phyloP scores from a whole-genome alignment of 768 basidiomycete genomes.

The Lanmaoa rubissima region DNA sequence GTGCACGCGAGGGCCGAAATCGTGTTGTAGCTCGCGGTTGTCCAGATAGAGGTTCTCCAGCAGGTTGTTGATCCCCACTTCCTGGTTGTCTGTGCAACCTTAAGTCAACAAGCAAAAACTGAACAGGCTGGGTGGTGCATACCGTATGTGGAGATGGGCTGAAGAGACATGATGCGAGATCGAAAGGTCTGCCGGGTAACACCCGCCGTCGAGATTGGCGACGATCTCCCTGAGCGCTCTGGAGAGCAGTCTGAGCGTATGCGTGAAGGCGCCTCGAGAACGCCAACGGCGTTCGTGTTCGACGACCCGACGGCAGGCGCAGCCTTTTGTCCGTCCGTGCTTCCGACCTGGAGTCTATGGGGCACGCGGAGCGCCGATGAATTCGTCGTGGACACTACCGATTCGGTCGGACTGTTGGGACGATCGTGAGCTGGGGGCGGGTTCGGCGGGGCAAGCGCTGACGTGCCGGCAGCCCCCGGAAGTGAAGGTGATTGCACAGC shows the following conservation, averaged over 20 bases:
- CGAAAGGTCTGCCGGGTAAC: constrained; percentile 50
- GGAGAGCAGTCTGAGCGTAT: constrained; percentile 64
- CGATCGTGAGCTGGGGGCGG: constrained; percentile 41
- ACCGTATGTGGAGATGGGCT: constrained; percentile 76
- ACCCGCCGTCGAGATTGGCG: constrained; percentile 65
- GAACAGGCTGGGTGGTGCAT: constrained; percentile 11
- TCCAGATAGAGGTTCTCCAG: constrained; percentile 90
- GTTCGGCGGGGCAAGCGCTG: constrained; percentile 26
- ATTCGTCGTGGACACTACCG: constrained; percentile 69
- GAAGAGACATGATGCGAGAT: constrained; percentile 48
- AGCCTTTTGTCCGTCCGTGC: constrained; percentile 78
- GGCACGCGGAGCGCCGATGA: constrained; percentile 56
- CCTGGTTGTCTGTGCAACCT: constrained; percentile 70
- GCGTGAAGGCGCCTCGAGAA: constrained; percentile 74
- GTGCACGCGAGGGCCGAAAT: constrained; percentile 88
- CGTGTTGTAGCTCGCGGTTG: constrained; percentile 80
- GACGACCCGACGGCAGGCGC: constrained; percentile 89
- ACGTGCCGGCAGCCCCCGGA: neutral
- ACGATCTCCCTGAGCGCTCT: constrained; percentile 73
- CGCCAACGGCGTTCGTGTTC: constrained; percentile 76
- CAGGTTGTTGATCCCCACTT: constrained; percentile 84
- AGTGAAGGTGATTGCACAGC: constrained; percentile 12
- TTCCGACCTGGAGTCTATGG: constrained; percentile 67
- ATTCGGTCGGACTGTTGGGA: constrained; percentile 80
- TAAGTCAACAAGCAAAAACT: constrained; percentile 1